Evolutionary conservation across 768 basidiomycete species (phyloP), one percentile per base, ranked within the genome.

Genomic region (Tylopilus subfusipes): DNA sequence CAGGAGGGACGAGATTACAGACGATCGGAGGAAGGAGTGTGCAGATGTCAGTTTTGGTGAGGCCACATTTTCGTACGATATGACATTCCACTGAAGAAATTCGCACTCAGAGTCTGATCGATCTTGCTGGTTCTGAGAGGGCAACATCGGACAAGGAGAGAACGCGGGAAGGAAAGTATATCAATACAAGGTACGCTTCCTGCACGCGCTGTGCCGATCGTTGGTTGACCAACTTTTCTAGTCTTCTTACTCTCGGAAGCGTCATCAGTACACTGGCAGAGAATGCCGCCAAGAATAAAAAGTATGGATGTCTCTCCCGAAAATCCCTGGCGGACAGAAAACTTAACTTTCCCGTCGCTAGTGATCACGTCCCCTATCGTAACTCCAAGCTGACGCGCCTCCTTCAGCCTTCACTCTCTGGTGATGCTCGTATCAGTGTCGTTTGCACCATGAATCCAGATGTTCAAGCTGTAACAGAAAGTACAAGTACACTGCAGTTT

Each of bases 381-480:
- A 97, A 98, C 68, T 93, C 90, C 40, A 98, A 98, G 70, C 80
- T 98, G 11, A 97, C 94, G 16, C 85, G 93, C 22, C 83, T 98
- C 70, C 81, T 98, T 7, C 95, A 98, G 69, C 94, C 96, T 1
- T 98, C 94, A 0, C 78, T 99, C 1, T 90, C 93, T 0, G 96
- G 96, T 1, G 93, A 98, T 68, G 95, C 96, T 21, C 85, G 93
- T 9, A 95, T 99, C 50, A 93, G 91, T 39, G 95, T 99, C 16
- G 88, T 98, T 49, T 97, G 95, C 69, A 98, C 96, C 0, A 82
- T 98, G 67, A 96, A 95, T 63, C 93, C 96, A 0, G 90, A 94
- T 47, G 68, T 77, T 2, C 72, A 75, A 44, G 93, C 93, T 18
- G 77, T 95, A 7, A 76, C 83, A 9, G 96, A 98, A 73, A 91